Evolutionary conservation across 352 stramenopile species (phyloP), one percentile per base, ranked within the genome.

Genomic region (Albugo laibachii): DNA sequence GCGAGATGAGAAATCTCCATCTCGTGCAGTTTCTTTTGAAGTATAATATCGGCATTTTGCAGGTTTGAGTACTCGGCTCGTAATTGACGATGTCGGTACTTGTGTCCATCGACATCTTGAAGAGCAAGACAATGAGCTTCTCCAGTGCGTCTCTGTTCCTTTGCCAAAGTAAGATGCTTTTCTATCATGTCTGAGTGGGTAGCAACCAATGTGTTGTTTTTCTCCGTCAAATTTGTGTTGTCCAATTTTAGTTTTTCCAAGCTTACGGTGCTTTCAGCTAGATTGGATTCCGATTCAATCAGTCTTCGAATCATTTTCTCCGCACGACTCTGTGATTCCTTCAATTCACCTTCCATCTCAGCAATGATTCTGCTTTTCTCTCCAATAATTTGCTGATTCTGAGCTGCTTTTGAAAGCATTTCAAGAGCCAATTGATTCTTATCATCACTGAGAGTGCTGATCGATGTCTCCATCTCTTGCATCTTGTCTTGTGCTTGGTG

Each of bases 331-430:
- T 53, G 49, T 10, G 55, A 41, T 39, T 73, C 55, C 18, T 47
- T 42, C 6, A 80, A 49, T 41, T 59, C 43, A 11, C 54, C 50
- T 41, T 77, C 47, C 13, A 63, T 56, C 36, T 70, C 49, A 24
- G 38, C 3, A 43, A 43, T 3, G 3, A 8, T 8, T 24, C 16
- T 3, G 38, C 8, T 43, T 8, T 24, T 43, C 38, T 43, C 38
- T 10, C 8, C 8, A 8, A 24, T 3, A 24, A 43, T 19, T 8
- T 10, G 16, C 3, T 43, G 3, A 10, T 43, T 8, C 3, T 43
- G 38, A 8, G 38, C 16, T 8, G 3, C 8, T 19, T 19, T 3
- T 24, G 20, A 3, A 24, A 10, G 16, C 38, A 43, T 10, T 19
- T 43, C 8, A 8, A 10, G 3, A 19, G 20, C 38, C 16, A 43